These are phyloP conservation scores for Jacaranda mimosifolia DNA, from an alignment of 257 asterid genomes.

Conservation along the genomic window DNA sequence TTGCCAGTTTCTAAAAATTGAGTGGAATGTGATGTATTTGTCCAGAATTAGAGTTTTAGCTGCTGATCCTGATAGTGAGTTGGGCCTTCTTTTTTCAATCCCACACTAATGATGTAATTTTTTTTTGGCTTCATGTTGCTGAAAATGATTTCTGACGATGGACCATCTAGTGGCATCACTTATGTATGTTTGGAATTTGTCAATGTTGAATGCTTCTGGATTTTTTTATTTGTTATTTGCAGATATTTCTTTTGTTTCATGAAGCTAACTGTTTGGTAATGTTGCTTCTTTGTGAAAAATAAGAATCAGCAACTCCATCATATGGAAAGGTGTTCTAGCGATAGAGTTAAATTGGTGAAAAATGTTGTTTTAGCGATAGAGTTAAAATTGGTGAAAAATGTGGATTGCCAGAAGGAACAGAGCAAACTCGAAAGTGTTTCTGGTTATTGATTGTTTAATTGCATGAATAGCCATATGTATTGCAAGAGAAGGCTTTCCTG, in stretches of 20 bases:
- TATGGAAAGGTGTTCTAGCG: neutral
- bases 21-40: constrained; percentile 20
- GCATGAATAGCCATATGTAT: neutral
- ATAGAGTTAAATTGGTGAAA: neutral
- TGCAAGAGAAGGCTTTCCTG: neutral
- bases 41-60: constrained; percentile 24
- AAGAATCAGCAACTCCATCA: neutral
- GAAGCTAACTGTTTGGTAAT: neutral
- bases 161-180: constrained; percentile 29
- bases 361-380: neutral
- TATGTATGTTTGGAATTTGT: constrained; percentile 17
- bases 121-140: constrained; percentile 28
- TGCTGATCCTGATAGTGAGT: constrained; percentile 30
- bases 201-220: neutral
- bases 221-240: constrained; percentile 1
- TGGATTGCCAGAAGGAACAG: neutral
- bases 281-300: neutral
- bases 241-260: neutral
- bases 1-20: constrained; percentile 30
- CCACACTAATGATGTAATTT: neutral
- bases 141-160: constrained; percentile 31
- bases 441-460: constrained; percentile 24
- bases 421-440: neutral
- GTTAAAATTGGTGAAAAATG: neutral
- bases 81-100: constrained; percentile 13